Base-by-base conservation (phyloP, 495 filamentous ascomycete species). In the Penicillium manginii region DNA sequence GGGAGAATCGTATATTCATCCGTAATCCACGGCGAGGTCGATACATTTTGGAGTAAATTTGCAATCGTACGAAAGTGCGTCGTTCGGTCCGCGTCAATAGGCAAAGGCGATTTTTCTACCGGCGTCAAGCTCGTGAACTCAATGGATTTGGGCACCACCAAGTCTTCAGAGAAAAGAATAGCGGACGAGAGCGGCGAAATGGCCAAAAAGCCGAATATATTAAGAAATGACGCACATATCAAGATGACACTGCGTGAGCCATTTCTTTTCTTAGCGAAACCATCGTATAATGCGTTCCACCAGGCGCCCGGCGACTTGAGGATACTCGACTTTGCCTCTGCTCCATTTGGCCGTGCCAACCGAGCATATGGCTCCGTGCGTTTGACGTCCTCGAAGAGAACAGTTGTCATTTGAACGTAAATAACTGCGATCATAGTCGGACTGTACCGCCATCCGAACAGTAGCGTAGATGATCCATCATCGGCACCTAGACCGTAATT, bases 1-100 rank as follows among this genome's bases (percentile, higher is more conserved):
- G 73, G 75, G 2, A 74, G 55, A 15, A 76, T 64, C 1, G 70
- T 69, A 50, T 73, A 76, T 14, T 70, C 50, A 51, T 76, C 65
- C 1, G 64, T 72, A n/a, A 76, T 61, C 75, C 75, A 78, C 0
- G 71, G 72, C 2, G 73, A 74, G 0, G 73, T 76, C 5, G 72
- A 72, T 1, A 71, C 69, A 50, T 74, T 73, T 53, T 69, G 63
- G 0, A 76, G 52, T 0, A 73, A 57, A 37, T 68, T 70, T 35
- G 69, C 60, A 31, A 75, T 70, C 1, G 72, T 65, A 12, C 72
- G 69, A 37, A 72, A 75, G 37, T 68, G 63, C 1, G 69, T 65
- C 4, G 67, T 55, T 7, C 55, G 59, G 29, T 65, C 59, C 19
- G 54, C 43, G 26, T 61, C 46, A 19, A 69, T 50, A 11, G 63